Conservation (phyloP, 345 rosid genomes). For the Zanthoxylum bungeanum region DNA sequence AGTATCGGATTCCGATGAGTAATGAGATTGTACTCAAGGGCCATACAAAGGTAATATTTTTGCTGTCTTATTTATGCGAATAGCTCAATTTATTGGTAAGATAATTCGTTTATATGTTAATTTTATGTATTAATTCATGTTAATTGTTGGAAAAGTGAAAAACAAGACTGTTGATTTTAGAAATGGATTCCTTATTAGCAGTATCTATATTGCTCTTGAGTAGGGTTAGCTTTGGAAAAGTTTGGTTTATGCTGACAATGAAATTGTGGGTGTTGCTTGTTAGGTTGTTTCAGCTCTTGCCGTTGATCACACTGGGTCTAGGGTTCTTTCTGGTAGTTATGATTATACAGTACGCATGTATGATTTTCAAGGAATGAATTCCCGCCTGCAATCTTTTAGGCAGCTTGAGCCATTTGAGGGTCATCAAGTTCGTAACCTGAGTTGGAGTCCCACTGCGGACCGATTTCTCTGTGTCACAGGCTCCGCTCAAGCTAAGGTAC, state of each 20-base stretch:
- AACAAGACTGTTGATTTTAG: background rate
- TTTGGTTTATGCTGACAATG: slow-evolving; percentile 3
- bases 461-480: slow-evolving; percentile 86
- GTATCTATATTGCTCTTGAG: background rate
- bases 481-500: slow-evolving; percentile 97
- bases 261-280: slow-evolving; percentile 6
- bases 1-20: slow-evolving; percentile 61
- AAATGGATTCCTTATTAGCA: background rate
- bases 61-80: background rate
- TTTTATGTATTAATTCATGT: background rate
- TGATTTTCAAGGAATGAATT: slow-evolving; percentile 98
- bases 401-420: slow-evolving; percentile 94
- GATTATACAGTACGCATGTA: slow-evolving; percentile 90
- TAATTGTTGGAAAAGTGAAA: background rate
- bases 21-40: slow-evolving; percentile 95
- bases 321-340: slow-evolving; percentile 92
- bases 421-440: slow-evolving; percentile 86
- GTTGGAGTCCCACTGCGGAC: slow-evolving; percentile 97
- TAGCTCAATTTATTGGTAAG: background rate
- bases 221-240: background rate
- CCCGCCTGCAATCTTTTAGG: slow-evolving; percentile 82
- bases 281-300: slow-evolving; percentile 89
- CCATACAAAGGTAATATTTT: slow-evolving; percentile 60
- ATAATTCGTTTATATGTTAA: too few species aligned
- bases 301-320: slow-evolving; percentile 84